Evolutionary conservation across 805 yeast genomes (phyloP).

Genomic region (Scheffersomyces lignosus): DNA sequence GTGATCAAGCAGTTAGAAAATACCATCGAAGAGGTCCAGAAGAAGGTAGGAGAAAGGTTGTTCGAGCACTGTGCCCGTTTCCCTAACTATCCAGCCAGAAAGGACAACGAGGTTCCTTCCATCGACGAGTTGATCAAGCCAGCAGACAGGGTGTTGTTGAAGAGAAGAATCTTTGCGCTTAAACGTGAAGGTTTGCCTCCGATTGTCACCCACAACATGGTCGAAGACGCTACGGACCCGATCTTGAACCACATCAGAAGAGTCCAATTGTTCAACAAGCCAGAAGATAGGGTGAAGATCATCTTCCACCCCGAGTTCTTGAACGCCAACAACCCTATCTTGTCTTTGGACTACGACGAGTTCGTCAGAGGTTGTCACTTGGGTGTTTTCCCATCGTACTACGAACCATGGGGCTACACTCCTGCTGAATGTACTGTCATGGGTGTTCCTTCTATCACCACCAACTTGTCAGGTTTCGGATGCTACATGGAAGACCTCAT

Average conservation of each 20-base stretch:
- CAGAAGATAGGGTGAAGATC: constrained; percentile 89
- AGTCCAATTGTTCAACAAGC: constrained; percentile 85
- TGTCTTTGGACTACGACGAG: constrained; percentile 93
- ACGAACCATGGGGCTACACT: constrained; percentile 99
- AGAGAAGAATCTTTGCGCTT: constrained; percentile 89
- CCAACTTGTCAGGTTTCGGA: constrained; percentile 95
- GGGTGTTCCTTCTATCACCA: constrained; percentile 98
- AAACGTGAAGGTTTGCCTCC: constrained; percentile 91
- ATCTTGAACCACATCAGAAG: constrained; percentile 87
- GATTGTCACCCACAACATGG: constrained; percentile 95
- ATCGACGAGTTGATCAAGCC: constrained; percentile 83
- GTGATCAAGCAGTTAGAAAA: constrained; percentile 88
- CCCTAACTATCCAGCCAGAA: constrained; percentile 40
- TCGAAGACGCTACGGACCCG: constrained; percentile 88
- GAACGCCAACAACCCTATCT: constrained; percentile 90
- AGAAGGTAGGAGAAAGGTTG: constrained; percentile 79
- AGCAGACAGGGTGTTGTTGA: constrained; percentile 83
- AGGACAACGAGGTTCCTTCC: constrained; percentile 61
- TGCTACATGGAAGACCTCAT: constrained; percentile 98
- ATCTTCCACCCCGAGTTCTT: constrained; percentile 97
- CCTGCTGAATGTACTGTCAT: constrained; percentile 99
- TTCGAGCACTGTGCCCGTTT: constrained; percentile 85
- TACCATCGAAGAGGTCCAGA: constrained; percentile 86
- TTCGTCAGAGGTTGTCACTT: constrained; percentile 97
- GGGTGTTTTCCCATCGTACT: constrained; percentile 97